Base-by-base conservation (phyloP, 2,329 filamentous ascomycete species). In the Teratosphaeria pseudoeucalypti region DNA sequence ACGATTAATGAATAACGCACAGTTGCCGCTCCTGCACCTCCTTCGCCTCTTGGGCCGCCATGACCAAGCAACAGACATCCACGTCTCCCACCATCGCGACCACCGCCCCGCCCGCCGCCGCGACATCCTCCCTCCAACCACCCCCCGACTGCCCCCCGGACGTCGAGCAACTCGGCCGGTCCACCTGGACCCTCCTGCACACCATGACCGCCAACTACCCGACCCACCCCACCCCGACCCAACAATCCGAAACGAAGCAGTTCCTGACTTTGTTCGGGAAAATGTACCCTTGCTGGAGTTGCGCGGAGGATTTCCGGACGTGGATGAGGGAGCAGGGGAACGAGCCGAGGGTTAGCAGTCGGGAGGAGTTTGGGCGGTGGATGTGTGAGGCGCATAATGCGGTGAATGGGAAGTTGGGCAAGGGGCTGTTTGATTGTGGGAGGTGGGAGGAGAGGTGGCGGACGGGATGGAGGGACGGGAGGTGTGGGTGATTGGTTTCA, bases 361-460 rank as follows among this genome's bases (percentile, higher is more conserved):
- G 82, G 58, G 82, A 85, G 60, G 87, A 90, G 67, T 90, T 94
- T 73, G 89, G 89, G 27, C 79, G 78, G 61, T 95, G 90, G 90
- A 81, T 94, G 73, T 95, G 89, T 71, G 85, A 88, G 69, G 89
- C 89, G 62, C 89, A 95, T 74, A 95, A 95, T 74, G 88, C 89
- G 32, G 89, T 95, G 54, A 95, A 95, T 74, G 79, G 80, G 61
- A 97, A 96, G 78, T 74, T 99, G 66, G 94, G 94, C 56, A 99
- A 99, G 81, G 81, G 83, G 61, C 82, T 82, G 67, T 99, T 99
- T 76, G 91, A 99, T 79, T 99, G 94, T 76, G 79, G 78, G 58
- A 83, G 80, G 68, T 97, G 94, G 92, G 86, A 96, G 73, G 89
- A 97, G 80, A 83, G 94, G 73, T 99, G 94, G 94, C 81, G 88